Conservation (phyloP, 2,329 filamentous ascomycete species). For the Aspergillus pseudoglaucus region DNA sequence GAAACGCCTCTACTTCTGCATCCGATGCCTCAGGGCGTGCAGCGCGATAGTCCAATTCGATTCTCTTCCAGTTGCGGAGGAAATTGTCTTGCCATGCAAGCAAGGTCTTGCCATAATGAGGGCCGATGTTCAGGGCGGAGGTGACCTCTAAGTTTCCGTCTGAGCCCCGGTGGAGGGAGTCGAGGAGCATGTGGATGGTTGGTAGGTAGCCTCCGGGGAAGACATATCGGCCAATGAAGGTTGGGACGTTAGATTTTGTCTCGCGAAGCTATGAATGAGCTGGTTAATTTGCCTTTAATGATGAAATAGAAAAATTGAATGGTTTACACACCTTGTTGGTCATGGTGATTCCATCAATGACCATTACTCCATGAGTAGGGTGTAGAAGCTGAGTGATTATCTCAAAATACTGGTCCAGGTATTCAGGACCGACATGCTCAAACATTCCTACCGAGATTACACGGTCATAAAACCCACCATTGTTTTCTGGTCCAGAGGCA, state of each 20-base stretch:
- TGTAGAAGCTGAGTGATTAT: constrained; percentile 60
- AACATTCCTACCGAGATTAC: constrained; percentile 72
- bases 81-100: constrained; percentile 64
- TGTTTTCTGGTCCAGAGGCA: constrained; percentile 46
- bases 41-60: constrained; percentile 53
- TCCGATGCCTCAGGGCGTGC: constrained; percentile 56
- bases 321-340: constrained; percentile 47
- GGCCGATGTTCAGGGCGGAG: constrained; percentile 64
- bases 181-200: constrained; percentile 50
- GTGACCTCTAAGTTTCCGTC: constrained; percentile 60
- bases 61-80: constrained; percentile 55
- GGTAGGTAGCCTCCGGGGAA: constrained; percentile 71
- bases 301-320: background rate
- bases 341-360: constrained; percentile 74
- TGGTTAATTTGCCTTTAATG: background rate
- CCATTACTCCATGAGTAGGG: constrained; percentile 56
- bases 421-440: constrained; percentile 65
- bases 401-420: constrained; percentile 60
- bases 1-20: constrained; percentile 60
- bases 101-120: constrained; percentile 65
- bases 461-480: constrained; percentile 53
- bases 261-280: constrained; percentile 45
- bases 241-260: constrained; percentile 59
- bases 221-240: constrained; percentile 72
- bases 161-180: constrained; percentile 56